Evolutionary conservation across 116 monocot species (phyloP), one percentile per base, ranked within the genome.

Genomic region (Iris pallida): DNA sequence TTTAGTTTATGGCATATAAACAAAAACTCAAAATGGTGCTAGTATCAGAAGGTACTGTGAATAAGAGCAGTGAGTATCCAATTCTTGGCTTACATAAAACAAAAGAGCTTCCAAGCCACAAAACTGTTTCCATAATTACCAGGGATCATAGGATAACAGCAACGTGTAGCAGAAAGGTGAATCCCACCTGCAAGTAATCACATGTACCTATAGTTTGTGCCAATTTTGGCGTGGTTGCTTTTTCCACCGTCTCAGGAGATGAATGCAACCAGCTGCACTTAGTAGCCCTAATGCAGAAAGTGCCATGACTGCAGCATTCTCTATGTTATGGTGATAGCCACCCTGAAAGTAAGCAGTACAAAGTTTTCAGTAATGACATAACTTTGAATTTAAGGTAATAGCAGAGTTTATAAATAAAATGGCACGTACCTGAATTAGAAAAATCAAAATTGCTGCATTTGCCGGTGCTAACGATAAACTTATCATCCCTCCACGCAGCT

Each of bases 401-500:
- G n/a, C n/a, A 51, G 47, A 74, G 52, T 4, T 19, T 42, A 19
- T 44, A 69, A 53, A 56, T 56, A 56, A 10, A 55, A 45, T 58
- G 19, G 5, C 5, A 55, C 71, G 59, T 64, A 94, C 94, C 54
- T 80, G 72, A 9, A 90, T 46, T 5, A 94, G 55, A 76, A 96
- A 64, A 30, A 85, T 74, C 55, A 92, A 77, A 61, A 86, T 64
- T 44, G 79, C 86, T 69, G 82, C 85, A 92, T 89, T 92, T 47
- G 92, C 89, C 40, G 92, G 89, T 51, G 61, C 79, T 12, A 85
- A 41, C 9, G 89, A 96, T 14, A 87, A 45, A 59, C 85, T 89
- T 18, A 96, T 92, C 89, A 96, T 96, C 62, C 96, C 86, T 4
- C 89, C 92, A 55, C 96, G 96, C 53, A 96, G 55, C 69, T 96